phyloP scores from a whole-genome alignment of 2,329 filamentous ascomycete species.

The Colletotrichum abscissum region DNA sequence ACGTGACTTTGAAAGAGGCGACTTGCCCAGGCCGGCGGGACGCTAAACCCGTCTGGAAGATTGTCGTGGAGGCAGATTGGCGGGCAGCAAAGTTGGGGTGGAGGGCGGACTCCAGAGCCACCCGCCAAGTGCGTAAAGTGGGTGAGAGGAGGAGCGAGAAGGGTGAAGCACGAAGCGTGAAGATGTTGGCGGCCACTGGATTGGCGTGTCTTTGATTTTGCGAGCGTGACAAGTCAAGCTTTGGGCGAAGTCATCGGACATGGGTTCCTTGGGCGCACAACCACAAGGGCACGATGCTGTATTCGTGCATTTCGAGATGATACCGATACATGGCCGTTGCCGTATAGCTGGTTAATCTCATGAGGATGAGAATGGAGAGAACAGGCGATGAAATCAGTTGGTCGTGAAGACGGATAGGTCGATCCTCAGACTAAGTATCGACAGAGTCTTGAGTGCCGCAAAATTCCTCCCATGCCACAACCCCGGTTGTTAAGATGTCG shows the following conservation, averaged over 20 bases:
- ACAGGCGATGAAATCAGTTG: neutral
- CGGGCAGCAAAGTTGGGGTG: slow-evolving; percentile 8
- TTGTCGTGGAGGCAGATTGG: slow-evolving; percentile 31
- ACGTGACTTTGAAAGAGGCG: slow-evolving; percentile 29
- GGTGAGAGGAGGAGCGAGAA: slow-evolving; percentile 15
- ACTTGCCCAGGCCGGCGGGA: slow-evolving; percentile 29
- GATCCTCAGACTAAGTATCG: neutral
- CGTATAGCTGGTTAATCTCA: neutral
- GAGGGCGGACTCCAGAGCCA: slow-evolving; percentile 23
- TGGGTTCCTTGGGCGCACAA: neutral
- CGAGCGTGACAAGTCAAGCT: slow-evolving; percentile 31
- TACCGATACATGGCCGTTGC: neutral
- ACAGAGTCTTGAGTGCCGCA: neutral
- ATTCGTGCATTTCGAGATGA: neutral
- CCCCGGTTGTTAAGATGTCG: neutral
- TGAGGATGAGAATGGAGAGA: neutral
- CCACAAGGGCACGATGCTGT: neutral
- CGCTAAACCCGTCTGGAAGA: slow-evolving; percentile 25
- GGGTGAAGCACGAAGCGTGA: slow-evolving; percentile 1
- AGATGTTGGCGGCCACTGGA: slow-evolving; percentile 18
- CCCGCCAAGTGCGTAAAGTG: slow-evolving; percentile 34
- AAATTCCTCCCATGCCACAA: neutral
- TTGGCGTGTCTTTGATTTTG: slow-evolving; percentile 30
- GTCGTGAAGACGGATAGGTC: neutral
- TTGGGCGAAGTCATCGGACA: slow-evolving; percentile 17